phyloP scores from a whole-genome alignment of 495 filamentous ascomycete species.

The Podospora comata region DNA sequence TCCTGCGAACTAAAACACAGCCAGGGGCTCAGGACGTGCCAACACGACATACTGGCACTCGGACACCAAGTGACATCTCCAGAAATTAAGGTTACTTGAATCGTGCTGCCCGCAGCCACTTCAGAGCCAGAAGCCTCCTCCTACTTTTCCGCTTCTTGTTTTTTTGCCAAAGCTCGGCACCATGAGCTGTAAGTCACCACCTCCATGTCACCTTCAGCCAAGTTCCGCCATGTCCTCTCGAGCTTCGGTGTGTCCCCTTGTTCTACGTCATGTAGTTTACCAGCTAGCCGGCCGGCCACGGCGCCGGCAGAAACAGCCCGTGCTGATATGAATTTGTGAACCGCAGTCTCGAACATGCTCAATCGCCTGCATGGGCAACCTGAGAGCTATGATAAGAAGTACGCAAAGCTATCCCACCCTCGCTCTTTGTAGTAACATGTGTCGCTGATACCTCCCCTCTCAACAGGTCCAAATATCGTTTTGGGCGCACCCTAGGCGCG shows the following conservation, averaged over 20 bases:
- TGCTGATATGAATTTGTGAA: slow-evolving; percentile 16
- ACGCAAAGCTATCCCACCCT: slow-evolving; percentile 23
- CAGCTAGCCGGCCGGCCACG: neutral
- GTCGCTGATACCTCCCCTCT: slow-evolving; percentile 10
- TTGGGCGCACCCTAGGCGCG: slow-evolving; percentile 90
- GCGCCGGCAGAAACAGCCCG: neutral
- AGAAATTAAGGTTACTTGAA: slow-evolving; percentile 11
- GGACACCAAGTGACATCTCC: slow-evolving; percentile 4
- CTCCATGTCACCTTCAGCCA: slow-evolving; percentile 34
- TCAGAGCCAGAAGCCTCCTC: slow-evolving; percentile 3
- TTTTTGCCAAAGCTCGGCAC: slow-evolving; percentile 26
- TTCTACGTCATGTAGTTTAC: neutral
- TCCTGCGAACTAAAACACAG: slow-evolving; percentile 19
- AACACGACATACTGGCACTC: slow-evolving; percentile 4
- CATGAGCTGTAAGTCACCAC: slow-evolving; percentile 45
- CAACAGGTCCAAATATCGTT: slow-evolving; percentile 74
- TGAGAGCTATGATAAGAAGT: slow-evolving; percentile 99
- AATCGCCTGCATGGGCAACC: slow-evolving; percentile 98
- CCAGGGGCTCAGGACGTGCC: slow-evolving; percentile 15
- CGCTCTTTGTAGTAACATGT: neutral
- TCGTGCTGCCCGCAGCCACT: neutral
- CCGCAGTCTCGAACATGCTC: slow-evolving; percentile 82
- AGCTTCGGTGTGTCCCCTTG: slow-evolving; percentile 24
- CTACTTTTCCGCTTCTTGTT: slow-evolving; percentile 8
- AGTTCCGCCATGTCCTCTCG: slow-evolving; percentile 22